phyloP scores from a whole-genome alignment of 2,329 filamentous ascomycete genomes.

The Arthrobotrys conoides region DNA sequence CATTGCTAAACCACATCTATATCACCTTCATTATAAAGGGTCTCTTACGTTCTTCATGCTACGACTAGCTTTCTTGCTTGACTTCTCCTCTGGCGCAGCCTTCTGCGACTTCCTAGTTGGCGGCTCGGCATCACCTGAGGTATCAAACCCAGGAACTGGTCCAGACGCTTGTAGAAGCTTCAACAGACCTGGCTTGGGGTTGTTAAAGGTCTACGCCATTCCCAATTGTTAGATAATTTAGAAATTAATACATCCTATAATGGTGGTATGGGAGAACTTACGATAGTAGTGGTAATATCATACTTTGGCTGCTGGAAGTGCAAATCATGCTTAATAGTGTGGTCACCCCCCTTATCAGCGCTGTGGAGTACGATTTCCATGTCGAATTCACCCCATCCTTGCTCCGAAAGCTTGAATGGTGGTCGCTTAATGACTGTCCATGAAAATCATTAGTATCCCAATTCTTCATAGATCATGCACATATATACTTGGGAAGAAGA shows the following conservation, averaged over 20 bases:
- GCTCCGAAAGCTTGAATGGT: slow-evolving; percentile 90
- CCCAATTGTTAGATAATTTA: neutral
- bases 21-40: neutral
- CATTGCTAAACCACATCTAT: slow-evolving; percentile 63
- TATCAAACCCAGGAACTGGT: slow-evolving; percentile 82
- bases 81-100: slow-evolving; percentile 69
- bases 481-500: slow-evolving; percentile 60
- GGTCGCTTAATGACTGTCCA: slow-evolving; percentile 80
- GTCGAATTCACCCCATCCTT: slow-evolving; percentile 99
- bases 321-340: slow-evolving; percentile 85
- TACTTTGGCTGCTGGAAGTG: slow-evolving; percentile 89
- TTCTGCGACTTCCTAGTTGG: slow-evolving; percentile 72
- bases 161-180: slow-evolving; percentile 85
- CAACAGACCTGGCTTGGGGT: slow-evolving; percentile 88
- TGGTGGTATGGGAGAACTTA: slow-evolving; percentile 64
- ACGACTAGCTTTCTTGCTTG: slow-evolving; percentile 83
- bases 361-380: slow-evolving; percentile 87
- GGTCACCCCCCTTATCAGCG: slow-evolving; percentile 86
- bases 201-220: slow-evolving; percentile 80
- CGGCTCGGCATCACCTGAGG: slow-evolving; percentile 73
- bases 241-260: neutral
- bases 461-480: too few relatives aligned
- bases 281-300: slow-evolving; percentile 83
- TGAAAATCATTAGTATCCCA: slow-evolving; percentile 26
- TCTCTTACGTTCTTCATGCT: slow-evolving; percentile 73